Conservation (phyloP, 305 asterid species). For the Withania somnifera region DNA sequence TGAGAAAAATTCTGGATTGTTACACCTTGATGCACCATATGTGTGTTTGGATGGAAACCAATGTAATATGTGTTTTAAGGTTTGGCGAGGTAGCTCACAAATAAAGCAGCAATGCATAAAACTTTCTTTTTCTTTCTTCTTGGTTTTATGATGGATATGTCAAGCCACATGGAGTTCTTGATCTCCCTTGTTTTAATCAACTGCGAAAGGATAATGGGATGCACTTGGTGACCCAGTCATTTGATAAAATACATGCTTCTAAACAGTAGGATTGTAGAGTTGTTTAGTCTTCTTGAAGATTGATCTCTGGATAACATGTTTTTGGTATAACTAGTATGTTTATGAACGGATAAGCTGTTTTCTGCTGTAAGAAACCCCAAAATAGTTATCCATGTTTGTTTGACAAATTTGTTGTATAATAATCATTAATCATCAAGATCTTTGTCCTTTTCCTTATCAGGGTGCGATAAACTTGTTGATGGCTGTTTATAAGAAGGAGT, state of each 20-base stretch:
- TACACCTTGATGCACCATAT: not conserved
- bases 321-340: not conserved
- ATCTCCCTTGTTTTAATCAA: not conserved
- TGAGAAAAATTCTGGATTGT: not conserved
- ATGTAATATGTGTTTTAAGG: not conserved
- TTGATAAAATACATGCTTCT: not conserved
- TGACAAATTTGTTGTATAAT: not conserved
- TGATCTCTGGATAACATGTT: not conserved
- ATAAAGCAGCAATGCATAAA: not conserved
- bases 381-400: not conserved
- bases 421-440: not conserved
- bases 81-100: not conserved
- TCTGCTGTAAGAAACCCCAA: not conserved
- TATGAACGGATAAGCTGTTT: not conserved
- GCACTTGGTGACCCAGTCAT: not conserved
- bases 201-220: not conserved
- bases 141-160: not conserved
- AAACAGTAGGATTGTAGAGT: not conserved
- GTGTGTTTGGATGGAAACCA: not conserved
- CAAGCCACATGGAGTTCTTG: not conserved
- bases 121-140: not conserved
- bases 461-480: slow-evolving; percentile 94
- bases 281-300: not conserved
- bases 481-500: slow-evolving; percentile 91
- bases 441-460: slow-evolving; percentile 26